phyloP scores from a whole-genome alignment of 148 eudicot species.

The Rhododendron ovatum region DNA sequence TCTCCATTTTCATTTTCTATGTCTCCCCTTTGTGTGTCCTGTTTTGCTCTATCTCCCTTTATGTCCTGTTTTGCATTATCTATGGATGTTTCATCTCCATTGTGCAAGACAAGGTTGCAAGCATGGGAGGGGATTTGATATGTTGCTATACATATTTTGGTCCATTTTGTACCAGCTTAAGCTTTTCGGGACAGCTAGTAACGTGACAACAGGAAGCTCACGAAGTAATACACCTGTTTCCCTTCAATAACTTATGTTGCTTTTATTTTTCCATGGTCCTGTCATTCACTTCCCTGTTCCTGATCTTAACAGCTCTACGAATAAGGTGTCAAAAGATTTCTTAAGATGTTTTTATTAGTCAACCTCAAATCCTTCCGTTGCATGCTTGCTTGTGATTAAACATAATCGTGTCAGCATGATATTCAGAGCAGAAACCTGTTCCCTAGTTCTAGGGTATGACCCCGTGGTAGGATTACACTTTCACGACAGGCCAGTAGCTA shows the following conservation, averaged over 20 bases:
- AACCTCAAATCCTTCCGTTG: neutral
- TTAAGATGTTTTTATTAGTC: neutral
- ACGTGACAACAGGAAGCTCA: neutral
- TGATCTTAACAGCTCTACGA: neutral
- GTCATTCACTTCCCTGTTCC: neutral
- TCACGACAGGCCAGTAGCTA: neutral
- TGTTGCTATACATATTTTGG: neutral
- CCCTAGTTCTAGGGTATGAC: neutral
- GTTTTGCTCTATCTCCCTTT: neutral
- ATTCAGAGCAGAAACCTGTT: neutral
- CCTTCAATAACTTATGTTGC: neutral
- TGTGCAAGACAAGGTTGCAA: neutral
- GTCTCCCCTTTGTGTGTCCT: neutral
- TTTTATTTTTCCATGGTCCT: neutral
- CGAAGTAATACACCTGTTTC: neutral
- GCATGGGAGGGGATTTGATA: neutral
- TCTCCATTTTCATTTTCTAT: neutral
- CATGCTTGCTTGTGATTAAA: neutral
- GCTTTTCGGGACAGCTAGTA: neutral
- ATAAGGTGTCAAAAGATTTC: neutral
- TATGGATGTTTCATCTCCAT: neutral
- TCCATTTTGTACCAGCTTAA: neutral
- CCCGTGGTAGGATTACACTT: neutral
- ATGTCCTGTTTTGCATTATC: neutral
- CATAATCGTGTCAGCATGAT: neutral